Evolutionary conservation across 2,329 filamentous ascomycete species (phyloP).

Genomic region (Neonectria ditissima): DNA sequence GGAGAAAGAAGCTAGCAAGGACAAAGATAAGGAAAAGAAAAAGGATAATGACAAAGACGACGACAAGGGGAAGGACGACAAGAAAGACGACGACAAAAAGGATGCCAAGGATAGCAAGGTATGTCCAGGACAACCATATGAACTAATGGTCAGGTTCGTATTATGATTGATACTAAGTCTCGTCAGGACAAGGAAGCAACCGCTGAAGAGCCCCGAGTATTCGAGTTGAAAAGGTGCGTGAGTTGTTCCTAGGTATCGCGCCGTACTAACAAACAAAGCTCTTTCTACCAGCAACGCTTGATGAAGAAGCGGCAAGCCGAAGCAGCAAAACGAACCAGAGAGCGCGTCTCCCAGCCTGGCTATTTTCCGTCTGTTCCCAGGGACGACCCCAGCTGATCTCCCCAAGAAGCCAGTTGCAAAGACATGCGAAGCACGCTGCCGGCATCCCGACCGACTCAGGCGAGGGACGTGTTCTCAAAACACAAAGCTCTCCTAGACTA

Average conservation of each 20-base stretch:
- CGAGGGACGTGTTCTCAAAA: neutral
- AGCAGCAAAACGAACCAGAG: conserved; percentile 79
- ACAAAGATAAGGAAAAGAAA: conserved; percentile 58
- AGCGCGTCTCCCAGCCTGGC: conserved; percentile 80
- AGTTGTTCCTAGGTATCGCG: rapidly evolving
- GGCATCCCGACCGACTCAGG: neutral
- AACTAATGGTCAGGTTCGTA: neutral
- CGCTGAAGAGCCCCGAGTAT: conserved; percentile 76
- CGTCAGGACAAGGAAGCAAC: conserved; percentile 33
- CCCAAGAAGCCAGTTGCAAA: neutral
- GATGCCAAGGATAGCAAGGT: conserved; percentile 47
- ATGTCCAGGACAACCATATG: neutral
- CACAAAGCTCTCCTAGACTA: neutral
- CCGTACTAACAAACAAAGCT: conserved; percentile 57
- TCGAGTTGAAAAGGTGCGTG: conserved; percentile 80
- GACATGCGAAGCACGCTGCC: neutral
- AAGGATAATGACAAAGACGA: conserved; percentile 53
- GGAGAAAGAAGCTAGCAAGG: conserved; percentile 66
- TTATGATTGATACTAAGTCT: neutral
- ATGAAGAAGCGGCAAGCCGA: conserved; percentile 71
- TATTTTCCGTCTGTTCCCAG: conserved; percentile 89
- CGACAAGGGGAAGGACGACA: conserved; percentile 46
- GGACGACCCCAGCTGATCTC: conserved; percentile 57
- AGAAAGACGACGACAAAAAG: conserved; percentile 33
- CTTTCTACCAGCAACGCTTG: conserved; percentile 88